Conservation (phyloP, 2,329 filamentous ascomycete species). For the Elsinoe necatrix region DNA sequence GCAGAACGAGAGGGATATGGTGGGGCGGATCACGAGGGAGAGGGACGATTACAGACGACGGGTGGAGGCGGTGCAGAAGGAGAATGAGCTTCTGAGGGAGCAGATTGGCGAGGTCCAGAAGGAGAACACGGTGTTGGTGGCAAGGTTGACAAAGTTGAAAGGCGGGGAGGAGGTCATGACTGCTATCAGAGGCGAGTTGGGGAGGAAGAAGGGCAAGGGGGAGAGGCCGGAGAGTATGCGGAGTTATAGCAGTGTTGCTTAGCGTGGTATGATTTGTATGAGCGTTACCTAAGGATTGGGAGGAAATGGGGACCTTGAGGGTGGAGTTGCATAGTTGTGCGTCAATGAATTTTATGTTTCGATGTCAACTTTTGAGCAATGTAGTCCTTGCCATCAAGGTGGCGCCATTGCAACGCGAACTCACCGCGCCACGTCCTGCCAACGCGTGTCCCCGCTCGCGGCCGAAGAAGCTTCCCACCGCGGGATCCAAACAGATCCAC, state of each 20-base stretch:
- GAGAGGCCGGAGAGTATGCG: constrained; percentile 8
- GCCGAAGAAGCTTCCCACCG: not conserved
- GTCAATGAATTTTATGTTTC: too few species aligned
- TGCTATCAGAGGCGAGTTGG: constrained; percentile 18
- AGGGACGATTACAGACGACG: constrained; percentile 39
- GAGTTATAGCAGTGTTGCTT: constrained; percentile 10
- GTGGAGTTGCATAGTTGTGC: too few species aligned
- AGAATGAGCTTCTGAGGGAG: constrained; percentile 43
- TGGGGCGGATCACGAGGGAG: constrained; percentile 41
- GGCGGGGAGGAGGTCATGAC: constrained; percentile 24
- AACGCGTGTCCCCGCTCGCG: not conserved
- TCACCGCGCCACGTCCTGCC: not conserved
- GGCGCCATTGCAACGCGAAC: not conserved
- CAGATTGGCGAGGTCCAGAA: constrained; percentile 49
- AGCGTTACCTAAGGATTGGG: not conserved
- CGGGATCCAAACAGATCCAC: not conserved
- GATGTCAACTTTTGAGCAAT: not conserved
- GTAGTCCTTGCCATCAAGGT: not conserved
- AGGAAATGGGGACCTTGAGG: not conserved
- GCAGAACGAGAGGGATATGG: constrained; percentile 40
- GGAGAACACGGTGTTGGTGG: constrained; percentile 48
- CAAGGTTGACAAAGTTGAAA: constrained; percentile 33
- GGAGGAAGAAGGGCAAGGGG: not conserved
- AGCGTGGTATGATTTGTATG: not conserved
- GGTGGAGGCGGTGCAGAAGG: constrained; percentile 39